Evolutionary conservation across 148 eudicot genomes (phyloP).

Genomic region (Simmondsia chinensis): DNA sequence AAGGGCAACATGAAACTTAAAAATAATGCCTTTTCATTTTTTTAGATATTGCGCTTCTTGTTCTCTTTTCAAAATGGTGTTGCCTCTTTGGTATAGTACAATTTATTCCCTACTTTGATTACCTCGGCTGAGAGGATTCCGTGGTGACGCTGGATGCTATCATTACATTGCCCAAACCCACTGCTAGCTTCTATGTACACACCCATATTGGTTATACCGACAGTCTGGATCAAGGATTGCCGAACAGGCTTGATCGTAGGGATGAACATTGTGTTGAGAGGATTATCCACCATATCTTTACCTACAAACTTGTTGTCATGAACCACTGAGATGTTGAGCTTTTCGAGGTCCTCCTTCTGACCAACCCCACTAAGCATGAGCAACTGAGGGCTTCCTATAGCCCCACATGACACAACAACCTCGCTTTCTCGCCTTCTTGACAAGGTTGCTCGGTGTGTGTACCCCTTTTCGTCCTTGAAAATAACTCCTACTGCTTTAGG

Average conservation of each 20-base stretch:
- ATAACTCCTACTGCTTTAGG: slow-evolving; percentile 76
- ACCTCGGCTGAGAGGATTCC: slow-evolving; percentile 93
- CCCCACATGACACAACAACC: slow-evolving; percentile 64
- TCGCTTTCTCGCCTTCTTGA: slow-evolving; percentile 52
- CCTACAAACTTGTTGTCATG: slow-evolving; percentile 68
- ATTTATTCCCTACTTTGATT: no score
- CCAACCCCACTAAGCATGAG: slow-evolving; percentile 88
- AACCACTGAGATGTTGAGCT: slow-evolving; percentile 53
- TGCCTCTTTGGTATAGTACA: no score
- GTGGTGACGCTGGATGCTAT: slow-evolving; percentile 67
- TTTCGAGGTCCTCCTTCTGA: slow-evolving; percentile 56
- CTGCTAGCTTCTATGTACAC: slow-evolving; percentile 91
- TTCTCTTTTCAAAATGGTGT: no score
- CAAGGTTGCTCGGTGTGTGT: slow-evolving; percentile 39
- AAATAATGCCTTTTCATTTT: no score
- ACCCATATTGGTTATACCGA: slow-evolving; percentile 79
- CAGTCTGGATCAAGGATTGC: slow-evolving; percentile 79
- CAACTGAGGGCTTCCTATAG: slow-evolving; percentile 89
- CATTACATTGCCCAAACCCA: slow-evolving; percentile 67
- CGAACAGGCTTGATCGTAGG: slow-evolving; percentile 45
- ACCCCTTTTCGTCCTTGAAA: slow-evolving; percentile 78
- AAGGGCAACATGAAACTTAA: no score
- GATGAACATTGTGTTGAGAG: slow-evolving; percentile 62
- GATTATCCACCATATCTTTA: slow-evolving; percentile 76
- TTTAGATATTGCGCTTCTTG: no score